Conservation (phyloP, 768 basidiomycete genomes). For the Tephrocybe sp. region DNA sequence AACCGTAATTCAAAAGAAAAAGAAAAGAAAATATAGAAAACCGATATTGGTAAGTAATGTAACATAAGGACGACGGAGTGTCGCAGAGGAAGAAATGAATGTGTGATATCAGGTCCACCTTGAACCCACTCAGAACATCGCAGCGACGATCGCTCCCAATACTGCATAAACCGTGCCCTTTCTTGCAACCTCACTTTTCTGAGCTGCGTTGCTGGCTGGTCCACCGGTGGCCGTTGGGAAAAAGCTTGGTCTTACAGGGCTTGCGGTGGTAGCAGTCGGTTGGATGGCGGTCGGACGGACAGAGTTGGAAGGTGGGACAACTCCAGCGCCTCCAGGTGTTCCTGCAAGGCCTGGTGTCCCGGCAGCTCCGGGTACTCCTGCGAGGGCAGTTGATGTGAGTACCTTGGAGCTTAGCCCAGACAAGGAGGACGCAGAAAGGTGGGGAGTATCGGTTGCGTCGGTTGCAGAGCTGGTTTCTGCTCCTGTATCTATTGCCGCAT, state of each 20-base stretch:
- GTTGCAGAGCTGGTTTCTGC: not conserved
- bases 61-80: too few relatives aligned
- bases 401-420: not conserved
- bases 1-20: not conserved
- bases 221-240: conserved; percentile 4
- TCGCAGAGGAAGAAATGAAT: too few relatives aligned
- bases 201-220: conserved; percentile 6
- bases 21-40: not conserved
- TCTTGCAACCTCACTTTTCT: not conserved
- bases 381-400: not conserved
- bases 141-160: conserved; percentile 5
- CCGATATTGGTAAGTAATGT: too few relatives aligned
- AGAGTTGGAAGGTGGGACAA: not conserved
- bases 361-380: not conserved
- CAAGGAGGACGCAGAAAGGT: not conserved
- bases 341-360: not conserved
- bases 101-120: too few relatives aligned
- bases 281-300: conserved; percentile 1
- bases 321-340: not conserved
- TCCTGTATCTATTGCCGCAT: too few relatives aligned
- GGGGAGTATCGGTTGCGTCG: not conserved
- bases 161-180: conserved; percentile 2
- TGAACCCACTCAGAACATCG: conserved; percentile 3
- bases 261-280: conserved; percentile 1
- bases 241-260: not conserved